Evolutionary conservation across 176 grass and related monocot species (phyloP), one percentile per base, ranked within the genome.

Genomic region (Poa annua): DNA sequence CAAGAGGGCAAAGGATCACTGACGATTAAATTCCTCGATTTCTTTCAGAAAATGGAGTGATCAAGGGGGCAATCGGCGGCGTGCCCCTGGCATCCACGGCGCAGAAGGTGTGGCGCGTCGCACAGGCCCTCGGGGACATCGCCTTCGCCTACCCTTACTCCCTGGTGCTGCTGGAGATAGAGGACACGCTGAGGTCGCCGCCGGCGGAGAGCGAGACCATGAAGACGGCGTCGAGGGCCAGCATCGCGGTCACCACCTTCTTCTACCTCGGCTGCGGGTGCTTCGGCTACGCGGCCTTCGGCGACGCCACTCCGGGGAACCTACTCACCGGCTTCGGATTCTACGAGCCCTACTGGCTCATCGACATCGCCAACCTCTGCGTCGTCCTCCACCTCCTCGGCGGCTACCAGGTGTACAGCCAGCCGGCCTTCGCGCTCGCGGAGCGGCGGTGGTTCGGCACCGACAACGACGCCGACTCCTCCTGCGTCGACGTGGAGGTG

Each of bases 301-400:
- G 96, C 60, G 89, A 95, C 85, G 87, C 4, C 60, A 91, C 90
- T 5, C 92, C 89, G 13, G 96, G 96, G 59, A 95, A 95, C 88
- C 81, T 95, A 86, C 87, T 98, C 83, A 93, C 89, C 24, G 96
- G 96, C 0, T 98, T 98, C 68, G 88, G 85, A 39, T 93, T 97
- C 89, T 97, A 89, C 33, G 91, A 95, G 89, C 92, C 96, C n/a
- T 95, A 89, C 85, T 93, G 88, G 92, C 96, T 98, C 71, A n/a
- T 98, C 69, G 88, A 87, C 82, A 57, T 98, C 49, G 96, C 92
- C 68, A 95, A 93, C 60, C 70, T 92, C 66, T 80, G 77, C 68
- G 61, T 93, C 78, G 89, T 71, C 36, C 22, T 95, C 84, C 96
- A 98, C 83, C 85, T 95, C 33, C 81, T 98, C 17, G 90, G 90